phyloP scores from a whole-genome alignment of 2,329 filamentous ascomycete genomes.

The Epichloe uncinata region DNA sequence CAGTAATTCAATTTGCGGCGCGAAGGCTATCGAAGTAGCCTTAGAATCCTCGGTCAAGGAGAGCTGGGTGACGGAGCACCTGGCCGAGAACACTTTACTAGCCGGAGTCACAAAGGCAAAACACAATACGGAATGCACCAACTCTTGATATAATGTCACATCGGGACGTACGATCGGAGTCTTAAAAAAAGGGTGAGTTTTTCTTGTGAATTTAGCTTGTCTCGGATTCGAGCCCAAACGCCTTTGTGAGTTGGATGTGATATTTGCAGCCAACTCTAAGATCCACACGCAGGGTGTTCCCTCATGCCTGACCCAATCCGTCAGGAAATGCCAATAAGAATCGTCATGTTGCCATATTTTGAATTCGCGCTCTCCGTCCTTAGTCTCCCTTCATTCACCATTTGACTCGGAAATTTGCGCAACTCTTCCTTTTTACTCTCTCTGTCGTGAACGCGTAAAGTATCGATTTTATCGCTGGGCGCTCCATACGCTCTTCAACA shows the following conservation, averaged over 20 bases:
- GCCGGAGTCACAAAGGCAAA: constrained; percentile 25
- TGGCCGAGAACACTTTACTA: constrained; percentile 42
- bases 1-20: constrained; percentile 43
- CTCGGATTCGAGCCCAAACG: constrained; percentile 32
- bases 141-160: constrained; percentile 5
- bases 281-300: constrained; percentile 15
- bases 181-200: constrained; percentile 8
- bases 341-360: constrained; percentile 4
- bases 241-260: constrained; percentile 30
- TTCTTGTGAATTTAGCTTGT: constrained; percentile 15
- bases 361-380: not conserved
- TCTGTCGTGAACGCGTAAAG: constrained; percentile 8
- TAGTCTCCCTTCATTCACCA: not conserved
- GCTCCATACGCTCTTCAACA: constrained; percentile 95
- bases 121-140: constrained; percentile 2
- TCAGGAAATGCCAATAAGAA: constrained; percentile 7
- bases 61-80: constrained; percentile 12
- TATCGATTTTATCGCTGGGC: constrained; percentile 45
- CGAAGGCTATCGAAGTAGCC: constrained; percentile 42
- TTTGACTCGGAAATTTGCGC: constrained; percentile 4
- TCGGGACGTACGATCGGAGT: not conserved
- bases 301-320: constrained; percentile 24
- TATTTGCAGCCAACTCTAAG: constrained; percentile 30
- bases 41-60: constrained; percentile 37
- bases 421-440: constrained; percentile 6